Percentiles rank a stretch among this genome's conserved stretches.
These are phyloP conservation scores for Pestalotiopsis sp. DNA, from an alignment of 2,329 filamentous ascomycete genomes.

Conservation along the genomic window DNA sequence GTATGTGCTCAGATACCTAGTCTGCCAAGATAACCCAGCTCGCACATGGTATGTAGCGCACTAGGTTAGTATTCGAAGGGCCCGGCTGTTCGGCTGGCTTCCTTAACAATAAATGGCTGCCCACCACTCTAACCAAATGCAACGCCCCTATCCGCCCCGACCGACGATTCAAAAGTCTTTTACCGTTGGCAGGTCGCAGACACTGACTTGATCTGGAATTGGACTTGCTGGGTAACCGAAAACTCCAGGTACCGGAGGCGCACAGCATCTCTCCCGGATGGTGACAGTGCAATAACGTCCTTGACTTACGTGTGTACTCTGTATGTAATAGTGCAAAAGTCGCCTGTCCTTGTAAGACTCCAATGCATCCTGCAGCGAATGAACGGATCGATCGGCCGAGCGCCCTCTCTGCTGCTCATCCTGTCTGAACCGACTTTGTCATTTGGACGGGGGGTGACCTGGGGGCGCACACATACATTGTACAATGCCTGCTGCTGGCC, in stretches of 20 bases:
- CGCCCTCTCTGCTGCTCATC: not conserved
- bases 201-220: not conserved
- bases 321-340: not conserved
- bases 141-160: not conserved
- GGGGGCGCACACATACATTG: not conserved
- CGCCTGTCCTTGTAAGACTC: not conserved
- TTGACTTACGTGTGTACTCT: not conserved
- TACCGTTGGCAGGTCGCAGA: not conserved
- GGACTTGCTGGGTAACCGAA: not conserved
- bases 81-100: not conserved
- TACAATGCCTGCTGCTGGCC: too few relatives aligned
- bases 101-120: not conserved
- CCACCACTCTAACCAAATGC: not conserved
- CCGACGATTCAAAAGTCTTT: not conserved
- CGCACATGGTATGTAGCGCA: not conserved
- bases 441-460: not conserved
- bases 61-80: not conserved
- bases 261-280: not conserved
- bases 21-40: not conserved
- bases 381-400: conserved; percentile 4
- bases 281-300: not conserved
- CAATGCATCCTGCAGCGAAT: not conserved
- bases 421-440: not conserved
- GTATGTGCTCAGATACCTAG: not conserved
- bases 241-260: not conserved